Percentiles rank a stretch among this genome's conserved stretches.
Conservation (phyloP, 2,329 filamentous ascomycete species). For the Epichloe bromicola region DNA sequence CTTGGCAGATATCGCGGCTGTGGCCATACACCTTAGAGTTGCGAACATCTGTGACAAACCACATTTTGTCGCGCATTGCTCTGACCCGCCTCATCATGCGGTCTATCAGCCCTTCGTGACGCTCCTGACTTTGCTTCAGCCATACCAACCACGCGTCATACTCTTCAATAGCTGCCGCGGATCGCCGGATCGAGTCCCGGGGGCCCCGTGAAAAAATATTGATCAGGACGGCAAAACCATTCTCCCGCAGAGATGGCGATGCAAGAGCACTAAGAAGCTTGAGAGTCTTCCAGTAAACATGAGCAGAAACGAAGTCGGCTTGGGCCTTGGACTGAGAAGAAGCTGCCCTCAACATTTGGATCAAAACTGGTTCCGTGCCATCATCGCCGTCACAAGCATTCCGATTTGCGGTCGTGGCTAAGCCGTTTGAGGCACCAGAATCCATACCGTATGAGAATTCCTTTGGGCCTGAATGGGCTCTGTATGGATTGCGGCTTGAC, state of each 20-base stretch:
- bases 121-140: constrained; percentile 70
- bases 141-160: constrained; percentile 74
- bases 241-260: constrained; percentile 46
- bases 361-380: constrained; percentile 38
- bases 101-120: constrained; percentile 61
- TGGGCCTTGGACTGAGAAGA: constrained; percentile 64
- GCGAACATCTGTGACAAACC: constrained; percentile 90
- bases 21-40: constrained; percentile 83
- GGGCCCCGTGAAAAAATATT: constrained; percentile 60
- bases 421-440: constrained; percentile 4
- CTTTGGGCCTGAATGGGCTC: constrained; percentile 19
- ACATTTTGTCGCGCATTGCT: constrained; percentile 88
- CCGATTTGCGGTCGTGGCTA: not conserved
- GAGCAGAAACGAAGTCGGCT: constrained; percentile 71
- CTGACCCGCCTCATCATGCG: constrained; percentile 61
- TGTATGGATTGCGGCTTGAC: constrained; percentile 47
- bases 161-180: constrained; percentile 60
- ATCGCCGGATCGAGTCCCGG: constrained; percentile 57
- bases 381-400: not conserved
- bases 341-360: constrained; percentile 64
- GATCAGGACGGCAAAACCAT: constrained; percentile 59
- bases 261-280: constrained; percentile 55
- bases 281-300: constrained; percentile 74
- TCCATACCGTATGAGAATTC: constrained; percentile 4
- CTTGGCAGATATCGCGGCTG: constrained; percentile 71